Percentiles rank a stretch among this genome's conserved stretches.
These are phyloP conservation scores for Thraustotheca clavata DNA, from an alignment of 352 stramenopile genomes.

Conservation along the genomic window DNA sequence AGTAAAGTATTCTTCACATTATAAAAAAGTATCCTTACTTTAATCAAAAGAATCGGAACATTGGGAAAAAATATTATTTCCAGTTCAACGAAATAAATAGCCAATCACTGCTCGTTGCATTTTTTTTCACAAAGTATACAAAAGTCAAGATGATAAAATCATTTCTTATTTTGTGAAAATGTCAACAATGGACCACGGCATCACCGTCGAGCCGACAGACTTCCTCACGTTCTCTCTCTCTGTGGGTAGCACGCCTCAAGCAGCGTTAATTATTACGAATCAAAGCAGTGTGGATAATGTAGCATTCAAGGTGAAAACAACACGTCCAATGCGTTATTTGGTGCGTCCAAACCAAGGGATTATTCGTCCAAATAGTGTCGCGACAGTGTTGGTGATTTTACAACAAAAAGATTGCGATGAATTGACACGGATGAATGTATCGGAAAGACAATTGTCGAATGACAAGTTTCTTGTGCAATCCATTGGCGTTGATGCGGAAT, in stretches of 20 bases:
- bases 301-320: constrained; percentile 87
- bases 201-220: constrained; percentile 58
- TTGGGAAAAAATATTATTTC: not conserved
- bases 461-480: constrained; percentile 88
- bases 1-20: too few relatives aligned
- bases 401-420: constrained; percentile 87
- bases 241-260: constrained; percentile 55
- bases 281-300: constrained; percentile 71
- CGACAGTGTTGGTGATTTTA: constrained; percentile 80
- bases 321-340: constrained; percentile 79
- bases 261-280: constrained; percentile 77
- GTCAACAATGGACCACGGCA: constrained; percentile 3
- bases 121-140: not conserved
- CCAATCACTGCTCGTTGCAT: not conserved
- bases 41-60: too few relatives aligned
- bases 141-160: not conserved
- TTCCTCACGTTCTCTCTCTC: constrained; percentile 68
- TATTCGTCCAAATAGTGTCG: constrained; percentile 58
- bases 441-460: constrained; percentile 75
- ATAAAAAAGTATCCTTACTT: not conserved
- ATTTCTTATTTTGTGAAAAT: not conserved
- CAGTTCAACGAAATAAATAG: not conserved
- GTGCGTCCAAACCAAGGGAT: constrained; percentile 84
- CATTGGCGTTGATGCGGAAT: constrained; percentile 73
- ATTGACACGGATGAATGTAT: constrained; percentile 58